Conservation (phyloP, 768 basidiomycete species). For the Cystobasidium tubakii region DNA sequence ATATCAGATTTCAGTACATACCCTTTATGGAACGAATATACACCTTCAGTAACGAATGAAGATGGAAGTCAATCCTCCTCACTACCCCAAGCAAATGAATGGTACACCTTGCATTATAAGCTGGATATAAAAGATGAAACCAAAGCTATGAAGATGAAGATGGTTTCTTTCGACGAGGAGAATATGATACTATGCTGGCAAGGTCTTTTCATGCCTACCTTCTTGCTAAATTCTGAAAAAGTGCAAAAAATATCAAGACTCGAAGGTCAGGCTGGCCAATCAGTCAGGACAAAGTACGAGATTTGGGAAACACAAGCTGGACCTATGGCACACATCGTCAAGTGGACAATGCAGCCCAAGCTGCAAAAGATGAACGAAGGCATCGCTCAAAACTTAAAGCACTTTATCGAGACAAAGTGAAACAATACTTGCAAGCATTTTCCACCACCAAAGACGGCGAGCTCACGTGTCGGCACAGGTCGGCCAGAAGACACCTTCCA, state of each 20-base stretch:
- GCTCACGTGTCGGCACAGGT: no score
- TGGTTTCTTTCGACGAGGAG: slow-evolving; percentile 62
- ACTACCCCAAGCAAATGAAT: background rate
- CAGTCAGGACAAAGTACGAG: background rate
- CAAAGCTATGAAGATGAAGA: background rate
- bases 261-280: background rate
- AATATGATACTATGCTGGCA: slow-evolving; percentile 66
- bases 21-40: slow-evolving; percentile 21
- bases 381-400: slow-evolving; percentile 10
- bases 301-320: slow-evolving; percentile 31
- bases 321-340: slow-evolving; percentile 7
- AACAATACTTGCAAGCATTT: background rate
- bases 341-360: background rate
- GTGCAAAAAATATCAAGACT: slow-evolving; percentile 2
- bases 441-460: background rate
- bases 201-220: slow-evolving; percentile 9
- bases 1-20: background rate
- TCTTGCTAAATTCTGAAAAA: slow-evolving; percentile 1
- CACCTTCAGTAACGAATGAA: background rate
- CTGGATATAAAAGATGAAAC: background rate
- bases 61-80: background rate
- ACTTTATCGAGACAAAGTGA: background rate
- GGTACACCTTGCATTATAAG: slow-evolving; percentile 10
- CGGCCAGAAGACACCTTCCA: no score
- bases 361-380: slow-evolving; percentile 22